Evolutionary conservation across 2,329 filamentous ascomycete species (phyloP).

Genomic region (Gaeumannomyces tritici): DNA sequence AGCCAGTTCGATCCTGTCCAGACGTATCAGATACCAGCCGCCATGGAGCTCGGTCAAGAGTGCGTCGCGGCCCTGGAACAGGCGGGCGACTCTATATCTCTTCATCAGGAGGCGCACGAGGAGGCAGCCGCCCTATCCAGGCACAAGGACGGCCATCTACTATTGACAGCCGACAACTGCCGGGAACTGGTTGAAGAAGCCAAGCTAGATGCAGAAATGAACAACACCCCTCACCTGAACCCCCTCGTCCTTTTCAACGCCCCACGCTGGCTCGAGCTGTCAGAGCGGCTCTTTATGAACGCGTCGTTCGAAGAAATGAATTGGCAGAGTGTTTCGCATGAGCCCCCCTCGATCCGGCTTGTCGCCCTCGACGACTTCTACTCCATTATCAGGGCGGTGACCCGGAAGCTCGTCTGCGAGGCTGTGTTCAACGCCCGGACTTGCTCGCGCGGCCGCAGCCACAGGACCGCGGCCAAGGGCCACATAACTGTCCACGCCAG

Average conservation of each 20-base stretch:
- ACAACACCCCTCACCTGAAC: conserved; percentile 21
- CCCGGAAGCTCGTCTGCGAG: conserved; percentile 54
- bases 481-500: conserved; percentile 45
- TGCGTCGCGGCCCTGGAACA: conserved; percentile 58
- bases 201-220: conserved; percentile 6
- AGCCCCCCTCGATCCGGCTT: conserved; percentile 59
- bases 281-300: conserved; percentile 69
- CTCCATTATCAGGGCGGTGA: conserved; percentile 56
- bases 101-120: conserved; percentile 55
- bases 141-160: conserved; percentile 55
- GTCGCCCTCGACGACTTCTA: conserved; percentile 73
- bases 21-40: conserved; percentile 53
- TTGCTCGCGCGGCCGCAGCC: conserved; percentile 51
- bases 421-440: conserved; percentile 42
- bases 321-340: conserved; percentile 54
- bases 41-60: conserved; percentile 58
- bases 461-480: conserved; percentile 48
- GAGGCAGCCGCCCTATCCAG: conserved; percentile 32
- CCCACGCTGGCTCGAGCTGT: conserved; percentile 52
- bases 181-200: conserved; percentile 6
- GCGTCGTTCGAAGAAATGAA: conserved; percentile 49
- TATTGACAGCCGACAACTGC: conserved; percentile 38
- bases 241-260: conserved; percentile 50
- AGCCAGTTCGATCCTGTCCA: conserved; percentile 27
- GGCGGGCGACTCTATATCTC: conserved; percentile 55